Base-by-base conservation (phyloP, 1,284 basidiomycete genomes). In the Ustilago bromivora region DNA sequence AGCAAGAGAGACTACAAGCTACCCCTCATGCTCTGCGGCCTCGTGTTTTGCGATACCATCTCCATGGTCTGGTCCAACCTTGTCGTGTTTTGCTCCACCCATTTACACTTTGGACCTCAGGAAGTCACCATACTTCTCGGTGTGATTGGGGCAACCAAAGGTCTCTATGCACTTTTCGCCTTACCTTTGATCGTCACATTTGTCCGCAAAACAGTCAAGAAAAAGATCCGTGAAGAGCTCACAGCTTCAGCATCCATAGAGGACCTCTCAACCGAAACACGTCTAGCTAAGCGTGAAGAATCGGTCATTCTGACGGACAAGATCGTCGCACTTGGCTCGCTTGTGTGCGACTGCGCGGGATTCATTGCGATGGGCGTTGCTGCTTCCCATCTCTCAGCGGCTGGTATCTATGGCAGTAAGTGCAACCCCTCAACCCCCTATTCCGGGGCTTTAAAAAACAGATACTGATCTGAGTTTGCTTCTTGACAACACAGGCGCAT, bases 391-490 rank as follows among this genome's bases (percentile, higher is more conserved):
- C 53, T 64, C 7, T 71, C 66, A 0, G 19, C 32, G 11, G 4
- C 11, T 1, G 74, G 69, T 34, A 69, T 69, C 60, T 76, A 76
- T 40, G 62, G 41, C 19, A 65, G 72, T 71, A 41, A 61, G 66
- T 67, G 47, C 11, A 34, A 2, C 51, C 12, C 36, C 5, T 19
- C 47, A n/a, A 12, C 36, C 11, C 28, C 23, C 54, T 57, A 28
- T 28, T 28, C 23, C 23, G 23, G 23, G 23, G 23, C 23, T 28
- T 28, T 28, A 28, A 28, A 28, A 28, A 28, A 28, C 23, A 28
- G 23, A 28, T 28, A 28, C 23, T 28, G 23, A 28, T 28, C 15
- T 43, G 40, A 46, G 7, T 4, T 46, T 46, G 7, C 43, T 19
- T 19, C 11, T 46, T 11, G 5, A n/a, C 0, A 31, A 15, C 7